Percentiles rank a stretch among this genome's conserved stretches.
Evolutionary conservation across 129 eudicot genomes (phyloP).

Genomic region (sunflower (Helianthus annuus)): HanXRQr2.0-SUNRISE NC_035436.2:204063343-204063842

Average conservation of each 20-base stretch:
- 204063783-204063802: no score
- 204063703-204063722: conserved; percentile 49
- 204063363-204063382: not conserved
- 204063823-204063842: not conserved
- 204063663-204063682: conserved; percentile 27
- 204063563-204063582: conserved; percentile 34
- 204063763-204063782: not conserved
- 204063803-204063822: not conserved
- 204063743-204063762: not conserved
- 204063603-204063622: conserved; percentile 51
- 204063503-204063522: conserved; percentile 23
- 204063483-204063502: conserved; percentile 43
- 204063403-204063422: conserved; percentile 53
- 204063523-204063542: conserved; percentile 25
- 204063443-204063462: conserved; percentile 54
- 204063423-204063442: conserved; percentile 48
- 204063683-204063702: conserved; percentile 70
- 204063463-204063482: conserved; percentile 26
- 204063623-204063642: conserved; percentile 45
- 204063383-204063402: not conserved
- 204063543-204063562: conserved; percentile 31
- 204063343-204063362: no score
- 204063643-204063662: conserved; percentile 48
- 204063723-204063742: conserved; percentile 12
- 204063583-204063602: conserved; percentile 47